Evolutionary conservation across 352 stramenopile genomes (phyloP).

Genomic region (Globisporangium ultimum): DNA sequence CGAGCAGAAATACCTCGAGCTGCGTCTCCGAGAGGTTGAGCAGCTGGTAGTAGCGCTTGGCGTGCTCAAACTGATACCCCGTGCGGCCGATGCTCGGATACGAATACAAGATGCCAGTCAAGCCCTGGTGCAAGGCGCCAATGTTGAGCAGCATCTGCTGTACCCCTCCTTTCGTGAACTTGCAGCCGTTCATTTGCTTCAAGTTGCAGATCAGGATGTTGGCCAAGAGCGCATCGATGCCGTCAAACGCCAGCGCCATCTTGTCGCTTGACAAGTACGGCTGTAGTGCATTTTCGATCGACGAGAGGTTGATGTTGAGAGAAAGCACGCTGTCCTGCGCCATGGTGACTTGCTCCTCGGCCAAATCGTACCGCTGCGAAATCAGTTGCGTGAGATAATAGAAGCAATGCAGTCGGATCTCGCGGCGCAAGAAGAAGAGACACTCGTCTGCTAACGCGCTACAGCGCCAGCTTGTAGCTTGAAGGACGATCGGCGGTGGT

Average conservation of each 20-base stretch:
- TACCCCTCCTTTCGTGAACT: conserved; percentile 62
- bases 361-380: conserved; percentile 56
- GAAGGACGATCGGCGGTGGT: conserved; percentile 28
- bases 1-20: conserved; percentile 74
- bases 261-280: conserved; percentile 73
- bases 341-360: conserved; percentile 54
- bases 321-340: conserved; percentile 70
- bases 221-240: conserved; percentile 60
- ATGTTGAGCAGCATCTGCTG: conserved; percentile 83
- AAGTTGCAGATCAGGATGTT: conserved; percentile 64
- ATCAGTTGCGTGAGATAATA: conserved; percentile 77
- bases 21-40: conserved; percentile 70
- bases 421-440: conserved; percentile 72
- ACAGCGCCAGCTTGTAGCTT: conserved; percentile 65
- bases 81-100: conserved; percentile 49
- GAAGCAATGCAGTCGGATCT: conserved; percentile 73
- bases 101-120: conserved; percentile 71
- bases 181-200: conserved; percentile 58
- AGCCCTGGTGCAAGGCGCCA: conserved; percentile 63
- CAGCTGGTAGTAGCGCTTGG: conserved; percentile 76
- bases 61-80: conserved; percentile 69
- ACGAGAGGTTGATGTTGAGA: conserved; percentile 75
- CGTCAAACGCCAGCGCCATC: conserved; percentile 70
- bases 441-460: conserved; percentile 73
- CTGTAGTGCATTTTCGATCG: conserved; percentile 68